Evolutionary conservation across 2,329 filamentous ascomycete species (phyloP).

Genomic region (Colletotrichum sp.): DNA sequence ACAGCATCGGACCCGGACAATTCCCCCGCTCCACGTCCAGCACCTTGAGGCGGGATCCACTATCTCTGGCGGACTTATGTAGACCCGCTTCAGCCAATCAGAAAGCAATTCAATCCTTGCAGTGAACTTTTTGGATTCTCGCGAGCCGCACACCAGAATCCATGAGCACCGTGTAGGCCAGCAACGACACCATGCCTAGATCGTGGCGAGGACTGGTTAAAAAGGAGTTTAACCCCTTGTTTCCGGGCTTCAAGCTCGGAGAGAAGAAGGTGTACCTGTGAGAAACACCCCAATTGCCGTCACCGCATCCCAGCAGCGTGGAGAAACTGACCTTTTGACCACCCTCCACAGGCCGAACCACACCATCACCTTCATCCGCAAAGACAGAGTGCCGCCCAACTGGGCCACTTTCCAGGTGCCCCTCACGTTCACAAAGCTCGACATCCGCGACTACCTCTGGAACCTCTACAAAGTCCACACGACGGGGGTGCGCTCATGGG

Average conservation of each 20-base stretch:
- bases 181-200: slow-evolving; percentile 30
- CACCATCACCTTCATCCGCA: slow-evolving; percentile 77
- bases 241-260: slow-evolving; percentile 51
- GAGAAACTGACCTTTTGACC: neutral
- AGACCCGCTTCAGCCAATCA: slow-evolving; percentile 16
- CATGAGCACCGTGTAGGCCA: neutral
- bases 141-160: neutral
- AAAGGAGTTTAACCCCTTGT: no score
- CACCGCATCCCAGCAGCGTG: neutral
- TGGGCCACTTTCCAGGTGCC: slow-evolving; percentile 92
- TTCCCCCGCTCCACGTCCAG: neutral
- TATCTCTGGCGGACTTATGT: slow-evolving; percentile 7
- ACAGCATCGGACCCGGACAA: neutral
- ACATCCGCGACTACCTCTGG: slow-evolving; percentile 92
- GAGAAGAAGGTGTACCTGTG: slow-evolving; percentile 63
- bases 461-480: slow-evolving; percentile 82
- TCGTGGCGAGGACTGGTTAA: no score
- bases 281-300: slow-evolving; percentile 23
- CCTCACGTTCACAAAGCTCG: slow-evolving; percentile 92
- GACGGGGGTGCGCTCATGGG: slow-evolving; percentile 76
- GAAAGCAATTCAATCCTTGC: neutral
- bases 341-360: slow-evolving; percentile 72
- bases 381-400: slow-evolving; percentile 73
- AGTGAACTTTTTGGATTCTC: slow-evolving; percentile 18
- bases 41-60: neutral